A percentile compares a stretch with the other conserved stretches of the same genome.
Evolutionary conservation across 2,329 filamentous ascomycete species (phyloP).

Genomic region (Cyanodermella asteris): DNA sequence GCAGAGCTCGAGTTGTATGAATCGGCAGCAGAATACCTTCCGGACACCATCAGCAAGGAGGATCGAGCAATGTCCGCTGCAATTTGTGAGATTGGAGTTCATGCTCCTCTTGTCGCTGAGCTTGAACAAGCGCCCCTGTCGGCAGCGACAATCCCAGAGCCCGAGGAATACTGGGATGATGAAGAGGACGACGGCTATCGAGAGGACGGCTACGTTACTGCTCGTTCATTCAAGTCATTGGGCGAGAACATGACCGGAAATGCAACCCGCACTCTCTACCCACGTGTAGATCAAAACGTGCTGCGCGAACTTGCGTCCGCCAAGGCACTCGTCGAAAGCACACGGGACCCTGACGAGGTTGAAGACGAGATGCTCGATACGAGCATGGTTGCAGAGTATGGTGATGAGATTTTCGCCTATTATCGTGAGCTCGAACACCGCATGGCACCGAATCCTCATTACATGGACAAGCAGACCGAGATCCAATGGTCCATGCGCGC

Average conservation of each 20-base stretch:
- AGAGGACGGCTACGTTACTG: conserved; percentile 51
- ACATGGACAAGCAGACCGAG: conserved; percentile 95
- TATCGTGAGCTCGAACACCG: conserved; percentile 72
- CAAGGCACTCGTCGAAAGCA: conserved; percentile 42
- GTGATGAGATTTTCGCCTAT: conserved; percentile 85
- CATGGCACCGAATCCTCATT: conserved; percentile 73
- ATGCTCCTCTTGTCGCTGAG: too few relatives aligned
- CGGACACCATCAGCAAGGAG: neutral
- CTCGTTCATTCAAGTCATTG: conserved; percentile 54
- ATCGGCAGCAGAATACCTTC: neutral
- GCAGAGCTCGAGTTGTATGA: too few relatives aligned
- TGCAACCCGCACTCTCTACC: conserved; percentile 45
- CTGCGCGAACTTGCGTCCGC: conserved; percentile 51
- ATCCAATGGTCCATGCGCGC: conserved; percentile 98
- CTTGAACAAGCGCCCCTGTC: neutral
- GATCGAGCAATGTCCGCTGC: neutral
- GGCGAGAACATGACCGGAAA: conserved; percentile 50
- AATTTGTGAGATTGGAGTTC: neutral
- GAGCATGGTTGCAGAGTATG: conserved; percentile 94
- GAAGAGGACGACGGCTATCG: conserved; percentile 55
- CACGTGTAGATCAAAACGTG: conserved; percentile 45
- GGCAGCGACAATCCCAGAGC: conserved; percentile 21
- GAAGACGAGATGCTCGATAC: conserved; percentile 85
- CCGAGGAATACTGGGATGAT: conserved; percentile 52
- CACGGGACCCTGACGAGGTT: conserved; percentile 47